Percentiles rank a stretch among this genome's conserved stretches.
These are phyloP conservation scores for Lipomyces sp. DNA, from an alignment of 805 yeast genomes.

Conservation along the genomic window DNA sequence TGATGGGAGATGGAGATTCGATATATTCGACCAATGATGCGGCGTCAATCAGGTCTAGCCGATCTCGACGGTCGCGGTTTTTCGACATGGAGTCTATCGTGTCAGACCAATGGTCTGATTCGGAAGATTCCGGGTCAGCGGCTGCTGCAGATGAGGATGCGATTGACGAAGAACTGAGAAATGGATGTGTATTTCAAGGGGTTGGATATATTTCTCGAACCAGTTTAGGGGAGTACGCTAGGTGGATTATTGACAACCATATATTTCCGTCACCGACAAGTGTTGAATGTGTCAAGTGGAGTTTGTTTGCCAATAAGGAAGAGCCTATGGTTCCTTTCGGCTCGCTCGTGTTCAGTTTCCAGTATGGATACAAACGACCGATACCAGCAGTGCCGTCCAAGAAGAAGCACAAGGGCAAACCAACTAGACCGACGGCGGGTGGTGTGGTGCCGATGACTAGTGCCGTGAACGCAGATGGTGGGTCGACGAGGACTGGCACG, in stretches of 20 bases:
- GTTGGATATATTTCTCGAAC: conserved; percentile 32
- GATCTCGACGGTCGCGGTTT: conserved; percentile 30
- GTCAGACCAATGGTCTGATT: conserved; percentile 21
- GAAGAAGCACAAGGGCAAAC: conserved; percentile 11
- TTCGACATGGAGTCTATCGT: conserved; percentile 23
- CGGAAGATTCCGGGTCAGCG: conserved; percentile 16
- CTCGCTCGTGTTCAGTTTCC: conserved; percentile 27
- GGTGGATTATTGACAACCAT: conserved; percentile 36
- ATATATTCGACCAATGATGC: conserved; percentile 30
- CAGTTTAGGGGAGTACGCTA: conserved; percentile 31
- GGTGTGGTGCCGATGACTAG: neutral
- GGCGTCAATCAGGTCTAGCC: conserved; percentile 28
- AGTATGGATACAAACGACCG: conserved; percentile 27
- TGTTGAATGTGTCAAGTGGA: conserved; percentile 34
- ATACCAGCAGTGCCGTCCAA: conserved; percentile 13
- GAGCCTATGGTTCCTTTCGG: conserved; percentile 29
- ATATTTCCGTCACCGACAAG: conserved; percentile 32
- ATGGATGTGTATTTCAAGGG: conserved; percentile 36
- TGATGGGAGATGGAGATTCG: conserved; percentile 24
- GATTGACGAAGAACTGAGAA: conserved; percentile 29
- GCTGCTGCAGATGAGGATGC: conserved; percentile 18
- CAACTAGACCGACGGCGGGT: neutral
- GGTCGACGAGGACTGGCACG: neutral
- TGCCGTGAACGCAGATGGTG: neutral
- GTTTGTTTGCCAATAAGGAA: conserved; percentile 22